Conservation (phyloP, 2,329 filamentous ascomycete species). For the Talaromyces rugulosus region DNA sequence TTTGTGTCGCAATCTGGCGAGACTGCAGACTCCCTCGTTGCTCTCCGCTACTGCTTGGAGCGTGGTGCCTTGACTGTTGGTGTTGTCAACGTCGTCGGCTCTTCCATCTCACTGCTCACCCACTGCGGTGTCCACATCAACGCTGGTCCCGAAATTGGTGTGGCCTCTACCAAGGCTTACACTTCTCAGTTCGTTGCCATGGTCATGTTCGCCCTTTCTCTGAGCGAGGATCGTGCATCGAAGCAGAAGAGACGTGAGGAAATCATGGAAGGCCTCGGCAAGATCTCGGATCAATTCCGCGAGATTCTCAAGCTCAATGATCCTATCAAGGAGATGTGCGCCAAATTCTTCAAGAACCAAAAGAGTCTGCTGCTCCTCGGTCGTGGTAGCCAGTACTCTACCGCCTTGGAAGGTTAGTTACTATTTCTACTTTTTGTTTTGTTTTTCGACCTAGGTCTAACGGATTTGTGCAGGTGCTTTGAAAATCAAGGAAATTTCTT, state of each 20-base stretch:
- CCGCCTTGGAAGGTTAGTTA: constrained; percentile 74
- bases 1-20: constrained; percentile 99
- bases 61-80: constrained; percentile 94
- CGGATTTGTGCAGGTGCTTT: constrained; percentile 59
- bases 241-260: constrained; percentile 89
- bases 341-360: constrained; percentile 91
- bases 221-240: constrained; percentile 93
- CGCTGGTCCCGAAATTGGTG: constrained; percentile 96
- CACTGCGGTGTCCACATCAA: constrained; percentile 99
- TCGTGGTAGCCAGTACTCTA: constrained; percentile 88
- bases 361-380: constrained; percentile 92
- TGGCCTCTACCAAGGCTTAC: constrained; percentile 98
- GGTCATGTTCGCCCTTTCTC: constrained; percentile 97
- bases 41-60: constrained; percentile 95
- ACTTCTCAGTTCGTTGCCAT: constrained; percentile 99
- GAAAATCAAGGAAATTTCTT: constrained; percentile 99
- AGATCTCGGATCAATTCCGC: constrained; percentile 87
- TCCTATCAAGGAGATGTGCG: constrained; percentile 89
- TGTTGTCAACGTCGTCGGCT: constrained; percentile 97
- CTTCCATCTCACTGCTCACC: constrained; percentile 95
- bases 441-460: constrained; percentile 13
- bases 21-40: constrained; percentile 96
- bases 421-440: not conserved
- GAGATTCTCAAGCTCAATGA: constrained; percentile 87
- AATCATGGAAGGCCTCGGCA: constrained; percentile 89